These are phyloP conservation scores for Zizania latifolia DNA, from an alignment of 176 grass and related monocot species.

Conservation along the genomic window DNA sequence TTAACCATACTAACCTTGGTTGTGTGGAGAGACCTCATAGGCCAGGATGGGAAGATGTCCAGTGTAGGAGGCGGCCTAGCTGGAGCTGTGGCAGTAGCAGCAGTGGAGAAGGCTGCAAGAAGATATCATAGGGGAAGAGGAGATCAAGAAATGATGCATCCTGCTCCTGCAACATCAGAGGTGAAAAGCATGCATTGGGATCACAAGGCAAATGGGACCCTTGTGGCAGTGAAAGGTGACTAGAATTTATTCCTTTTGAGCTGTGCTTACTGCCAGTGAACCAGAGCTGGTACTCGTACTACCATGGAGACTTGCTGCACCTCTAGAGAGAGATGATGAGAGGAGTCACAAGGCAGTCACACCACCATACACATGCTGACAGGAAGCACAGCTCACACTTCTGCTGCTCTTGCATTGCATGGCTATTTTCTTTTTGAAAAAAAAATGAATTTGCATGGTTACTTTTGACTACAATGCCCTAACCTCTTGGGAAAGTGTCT, in stretches of 20 bases:
- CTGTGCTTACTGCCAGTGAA: constrained; percentile 25
- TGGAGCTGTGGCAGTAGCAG: constrained; percentile 30
- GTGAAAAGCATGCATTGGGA: constrained; percentile 48
- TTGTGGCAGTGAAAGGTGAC: constrained; percentile 31
- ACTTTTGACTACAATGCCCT: constrained; percentile 54
- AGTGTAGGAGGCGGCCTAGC: constrained; percentile 62
- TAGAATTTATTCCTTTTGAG: constrained; percentile 41
- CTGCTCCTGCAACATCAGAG: constrained; percentile 24
- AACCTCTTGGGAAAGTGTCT: constrained; percentile 42
- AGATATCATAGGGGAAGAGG: constrained; percentile 41
- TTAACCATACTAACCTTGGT: constrained; percentile 52
- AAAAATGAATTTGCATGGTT: constrained; percentile 26
- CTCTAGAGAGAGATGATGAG: constrained; percentile 11
- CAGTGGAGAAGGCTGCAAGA: constrained; percentile 61
- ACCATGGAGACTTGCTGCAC: constrained; percentile 15
- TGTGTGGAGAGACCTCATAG: constrained; percentile 62
- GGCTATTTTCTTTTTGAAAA: background rate
- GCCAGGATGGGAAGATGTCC: constrained; percentile 89
- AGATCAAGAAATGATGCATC: constrained; percentile 49
- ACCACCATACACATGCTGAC: constrained; percentile 28
- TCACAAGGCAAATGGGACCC: constrained; percentile 34
- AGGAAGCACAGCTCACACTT: constrained; percentile 29
- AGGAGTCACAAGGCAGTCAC: constrained; percentile 35
- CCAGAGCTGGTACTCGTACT: constrained; percentile 37
- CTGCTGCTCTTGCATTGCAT: constrained; percentile 20